Conservation (phyloP, 495 filamentous ascomycete species). For the Rusavskia elegans region DNA sequence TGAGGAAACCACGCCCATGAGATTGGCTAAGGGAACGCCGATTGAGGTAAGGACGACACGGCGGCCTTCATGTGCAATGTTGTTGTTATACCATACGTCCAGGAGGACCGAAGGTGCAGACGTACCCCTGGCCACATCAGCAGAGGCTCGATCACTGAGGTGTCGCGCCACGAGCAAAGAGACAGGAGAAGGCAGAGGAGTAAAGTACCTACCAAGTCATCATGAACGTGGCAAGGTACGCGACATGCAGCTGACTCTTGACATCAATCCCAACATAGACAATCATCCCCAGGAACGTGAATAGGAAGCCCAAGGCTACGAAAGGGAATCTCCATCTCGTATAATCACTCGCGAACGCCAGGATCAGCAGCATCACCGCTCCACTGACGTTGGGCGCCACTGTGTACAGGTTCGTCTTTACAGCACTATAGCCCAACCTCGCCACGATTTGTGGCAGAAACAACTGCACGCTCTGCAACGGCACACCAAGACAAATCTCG, state of each 20-base stretch:
- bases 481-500: conserved; percentile 62
- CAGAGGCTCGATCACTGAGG: background rate
- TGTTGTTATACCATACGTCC: conserved; percentile 62
- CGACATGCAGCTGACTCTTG: conserved; percentile 37
- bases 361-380: conserved; percentile 49
- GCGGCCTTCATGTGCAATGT: conserved; percentile 57
- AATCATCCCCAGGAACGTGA: conserved; percentile 62
- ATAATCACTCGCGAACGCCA: conserved; percentile 52
- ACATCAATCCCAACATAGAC: conserved; percentile 60
- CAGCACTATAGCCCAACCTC: conserved; percentile 41
- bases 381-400: conserved; percentile 33
- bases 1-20: conserved; percentile 63
- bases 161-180: background rate
- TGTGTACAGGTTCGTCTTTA: conserved; percentile 65
- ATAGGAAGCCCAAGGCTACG: conserved; percentile 53
- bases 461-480: conserved; percentile 50
- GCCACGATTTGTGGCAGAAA: conserved; percentile 63
- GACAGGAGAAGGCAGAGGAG: conserved; percentile 7
- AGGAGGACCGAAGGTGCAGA: conserved; percentile 36
- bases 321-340: conserved; percentile 55
- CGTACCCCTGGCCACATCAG: conserved; percentile 18
- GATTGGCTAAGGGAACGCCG: conserved; percentile 59
- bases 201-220: conserved; percentile 46
- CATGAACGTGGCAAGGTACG: conserved; percentile 70
- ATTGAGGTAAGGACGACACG: conserved; percentile 56